Evolutionary conservation across 2,329 filamentous ascomycete species (phyloP), one percentile per base, ranked within the genome.

Genomic region (Neonectria hederae): DNA sequence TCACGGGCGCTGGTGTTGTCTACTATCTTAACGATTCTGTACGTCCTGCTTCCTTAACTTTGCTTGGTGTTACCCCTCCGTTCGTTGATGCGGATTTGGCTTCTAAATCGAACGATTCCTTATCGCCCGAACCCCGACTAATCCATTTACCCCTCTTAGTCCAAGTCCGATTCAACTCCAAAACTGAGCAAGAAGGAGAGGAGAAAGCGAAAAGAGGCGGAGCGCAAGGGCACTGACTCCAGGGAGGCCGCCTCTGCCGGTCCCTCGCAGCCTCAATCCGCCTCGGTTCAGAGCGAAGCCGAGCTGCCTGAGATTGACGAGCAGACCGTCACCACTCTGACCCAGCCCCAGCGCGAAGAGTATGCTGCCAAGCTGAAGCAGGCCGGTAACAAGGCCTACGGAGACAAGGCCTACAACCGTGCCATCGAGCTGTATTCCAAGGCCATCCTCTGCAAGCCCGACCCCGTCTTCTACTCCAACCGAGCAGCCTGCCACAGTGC

Each of bases 401-500:
- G 93, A 65, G 89, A 90, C 72, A 98, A 97, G 83, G 92, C 97
- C 76, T 97, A 97, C 82, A 91, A 93, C 81, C 90, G 89, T 74
- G 96, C 96, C 71, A 99, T 99, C 77, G 92, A 94, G 5, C 89
- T 99, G 38, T 99, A 99, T 82, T 92, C 92, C 71, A 93, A 97
- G 83, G 96, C 96, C 54, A 97, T 99, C 74, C 84, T 98, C 55
- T 98, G 96, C 90, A 97, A 96, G 83, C 91, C 94, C 62, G 96
- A 99, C 76, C 94, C 96, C 32, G 94, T 99, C 78, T 99, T 96
- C 86, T 99, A 97, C 87, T 98, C 96, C 69, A 99, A 99, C 86
- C 92, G 96, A 74, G 96, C 96, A 62, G 96, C 96, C 59, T 99
- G 96, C 86, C 97, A 94, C 84, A 98, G 97, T 78, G 94, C 96